A percentile compares a stretch with the other conserved stretches of the same genome.
Evolutionary conservation across 2,329 filamentous ascomycete genomes (phyloP).

Genomic region (Colletotrichum falcatum): DNA sequence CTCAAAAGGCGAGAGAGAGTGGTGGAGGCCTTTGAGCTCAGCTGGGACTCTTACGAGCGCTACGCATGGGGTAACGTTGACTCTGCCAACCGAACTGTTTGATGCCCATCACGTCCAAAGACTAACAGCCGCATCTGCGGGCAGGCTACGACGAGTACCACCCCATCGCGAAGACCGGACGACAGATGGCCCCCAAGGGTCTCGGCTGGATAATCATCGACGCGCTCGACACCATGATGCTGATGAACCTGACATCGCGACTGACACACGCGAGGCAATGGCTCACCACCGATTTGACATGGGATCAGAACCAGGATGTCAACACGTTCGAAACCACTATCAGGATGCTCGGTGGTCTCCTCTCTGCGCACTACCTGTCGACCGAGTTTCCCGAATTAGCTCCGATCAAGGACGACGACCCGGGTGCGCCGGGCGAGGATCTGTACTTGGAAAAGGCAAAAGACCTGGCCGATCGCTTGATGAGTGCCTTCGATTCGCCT

Average conservation of each 20-base stretch:
- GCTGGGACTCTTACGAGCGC: conserved; percentile 92
- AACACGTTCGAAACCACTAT: conserved; percentile 99
- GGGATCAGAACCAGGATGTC: conserved; percentile 94
- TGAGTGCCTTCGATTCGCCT: conserved; percentile 87
- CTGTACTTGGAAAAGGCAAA: conserved; percentile 96
- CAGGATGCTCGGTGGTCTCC: conserved; percentile 92
- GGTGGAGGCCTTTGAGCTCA: conserved; percentile 88
- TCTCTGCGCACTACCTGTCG: conserved; percentile 96
- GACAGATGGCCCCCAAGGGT: conserved; percentile 87
- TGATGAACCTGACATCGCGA: conserved; percentile 95
- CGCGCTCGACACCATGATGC: conserved; percentile 93
- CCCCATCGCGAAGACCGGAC: conserved; percentile 81
- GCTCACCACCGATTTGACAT: conserved; percentile 83
- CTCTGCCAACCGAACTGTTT: conserved; percentile 3
- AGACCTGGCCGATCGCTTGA: conserved; percentile 87
- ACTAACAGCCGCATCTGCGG: conserved; percentile 15
- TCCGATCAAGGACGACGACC: conserved; percentile 77
- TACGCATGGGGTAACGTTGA: conserved; percentile 87
- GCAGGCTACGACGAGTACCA: conserved; percentile 88
- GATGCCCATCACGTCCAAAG: background rate
- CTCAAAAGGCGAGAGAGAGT: conserved; percentile 81
- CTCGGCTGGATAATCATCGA: conserved; percentile 99
- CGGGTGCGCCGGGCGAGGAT: conserved; percentile 82
- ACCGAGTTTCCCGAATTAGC: conserved; percentile 84
- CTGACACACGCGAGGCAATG: conserved; percentile 88